Evolutionary conservation across 1,284 basidiomycete species (phyloP).

Genomic region (Ceratobasidium papillatum): DNA sequence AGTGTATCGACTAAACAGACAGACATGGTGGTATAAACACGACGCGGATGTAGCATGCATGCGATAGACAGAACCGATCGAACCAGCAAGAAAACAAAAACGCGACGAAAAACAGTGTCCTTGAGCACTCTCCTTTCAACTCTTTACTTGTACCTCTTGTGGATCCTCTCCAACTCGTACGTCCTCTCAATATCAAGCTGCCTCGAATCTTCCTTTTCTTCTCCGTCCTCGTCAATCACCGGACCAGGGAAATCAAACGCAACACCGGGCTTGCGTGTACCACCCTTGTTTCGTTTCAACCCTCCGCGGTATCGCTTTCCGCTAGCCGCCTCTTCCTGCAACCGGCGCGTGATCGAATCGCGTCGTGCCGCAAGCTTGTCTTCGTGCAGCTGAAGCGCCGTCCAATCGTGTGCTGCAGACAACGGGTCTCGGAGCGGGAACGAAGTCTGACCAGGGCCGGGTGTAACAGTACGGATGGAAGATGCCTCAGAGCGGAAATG

Average conservation of each 20-base stretch:
- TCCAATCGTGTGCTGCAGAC: constrained; percentile 23
- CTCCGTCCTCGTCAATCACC: constrained; percentile 29
- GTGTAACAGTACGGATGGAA: constrained; percentile 35
- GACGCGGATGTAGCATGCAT: constrained; percentile 9
- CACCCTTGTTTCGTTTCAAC: constrained; percentile 16
- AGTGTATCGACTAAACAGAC: constrained; percentile 30
- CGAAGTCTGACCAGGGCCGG: constrained; percentile 15
- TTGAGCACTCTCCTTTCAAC: neutral
- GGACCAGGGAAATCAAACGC: constrained; percentile 36
- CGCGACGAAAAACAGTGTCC: constrained; percentile 2
- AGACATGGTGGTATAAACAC: constrained; percentile 20
- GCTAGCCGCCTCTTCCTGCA: neutral
- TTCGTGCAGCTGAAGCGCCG: constrained; percentile 13
- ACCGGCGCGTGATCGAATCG: neutral
- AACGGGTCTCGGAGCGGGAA: constrained; percentile 32
- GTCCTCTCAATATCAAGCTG: constrained; percentile 34
- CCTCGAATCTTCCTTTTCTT: constrained; percentile 21
- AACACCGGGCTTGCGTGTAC: constrained; percentile 34
- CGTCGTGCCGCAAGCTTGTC: constrained; percentile 22
- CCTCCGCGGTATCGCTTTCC: constrained; percentile 8
- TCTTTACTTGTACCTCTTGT: constrained; percentile 39
- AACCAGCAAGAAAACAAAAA: constrained; percentile 20
- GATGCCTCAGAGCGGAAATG: constrained; percentile 37
- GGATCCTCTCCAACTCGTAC: constrained; percentile 34
- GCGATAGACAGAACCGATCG: neutral